phyloP scores from a whole-genome alignment of 2,329 filamentous ascomycete genomes.

The Akanthomyces lecanii region DNA sequence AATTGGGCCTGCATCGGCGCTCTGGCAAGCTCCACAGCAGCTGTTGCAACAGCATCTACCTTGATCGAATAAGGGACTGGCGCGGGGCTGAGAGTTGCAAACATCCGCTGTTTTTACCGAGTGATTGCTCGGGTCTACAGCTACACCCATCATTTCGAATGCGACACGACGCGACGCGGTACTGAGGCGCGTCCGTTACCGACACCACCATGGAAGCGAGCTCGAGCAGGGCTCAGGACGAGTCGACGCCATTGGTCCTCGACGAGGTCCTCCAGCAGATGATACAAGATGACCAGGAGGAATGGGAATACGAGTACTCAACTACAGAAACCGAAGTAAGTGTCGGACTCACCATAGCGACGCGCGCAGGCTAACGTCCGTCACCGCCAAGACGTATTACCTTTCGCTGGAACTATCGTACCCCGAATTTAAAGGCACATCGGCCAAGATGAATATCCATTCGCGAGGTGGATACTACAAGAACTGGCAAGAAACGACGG shows the following conservation, averaged over 20 bases:
- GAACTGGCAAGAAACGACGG: slow-evolving; percentile 33
- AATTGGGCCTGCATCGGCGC: slow-evolving; percentile 2
- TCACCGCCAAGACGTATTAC: slow-evolving; percentile 52
- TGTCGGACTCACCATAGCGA: neutral
- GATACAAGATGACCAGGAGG: slow-evolving; percentile 45
- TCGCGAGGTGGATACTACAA: slow-evolving; percentile 45
- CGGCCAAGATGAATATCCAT: slow-evolving; percentile 36
- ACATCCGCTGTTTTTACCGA: neutral
- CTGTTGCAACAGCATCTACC: neutral
- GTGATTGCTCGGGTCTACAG: neutral
- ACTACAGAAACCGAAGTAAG: slow-evolving; percentile 57
- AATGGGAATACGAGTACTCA: slow-evolving; percentile 67
- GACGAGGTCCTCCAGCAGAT: slow-evolving; percentile 27
- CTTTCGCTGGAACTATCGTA: slow-evolving; percentile 60
- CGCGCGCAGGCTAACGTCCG: neutral
- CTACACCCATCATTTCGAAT: neutral
- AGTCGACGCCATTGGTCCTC: slow-evolving; percentile 16
- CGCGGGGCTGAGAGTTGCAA: neutral
- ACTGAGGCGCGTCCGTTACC: neutral
- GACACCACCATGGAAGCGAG: slow-evolving; percentile 1
- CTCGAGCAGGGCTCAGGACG: neutral
- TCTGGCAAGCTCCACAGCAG: slow-evolving; percentile 6
- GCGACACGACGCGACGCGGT: neutral
- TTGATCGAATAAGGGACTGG: neutral
- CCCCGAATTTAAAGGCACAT: slow-evolving; percentile 49